Base-by-base conservation (phyloP, 1,284 basidiomycete species). In the Cryptococcus wingfieldii region DNA sequence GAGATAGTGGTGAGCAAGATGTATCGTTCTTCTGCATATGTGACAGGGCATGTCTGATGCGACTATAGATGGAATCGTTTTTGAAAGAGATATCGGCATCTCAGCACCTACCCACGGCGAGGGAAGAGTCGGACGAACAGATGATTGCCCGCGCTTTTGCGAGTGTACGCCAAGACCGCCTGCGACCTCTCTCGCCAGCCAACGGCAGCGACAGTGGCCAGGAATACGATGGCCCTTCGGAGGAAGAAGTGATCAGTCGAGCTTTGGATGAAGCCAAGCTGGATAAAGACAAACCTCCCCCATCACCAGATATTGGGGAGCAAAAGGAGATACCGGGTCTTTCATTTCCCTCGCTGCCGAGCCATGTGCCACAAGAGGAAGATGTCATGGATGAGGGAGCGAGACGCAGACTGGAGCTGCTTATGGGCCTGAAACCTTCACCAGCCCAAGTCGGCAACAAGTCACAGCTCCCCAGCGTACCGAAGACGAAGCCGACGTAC, bases 241-340 rank as follows among this genome's bases (percentile, higher is more conserved):
- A 69, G 47, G 63, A 67, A 38, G 62, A 68, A 50, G 69, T 72
- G 47, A 23, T 72, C 4, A 56, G 51, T 46, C 53, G 61, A 7
- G 70, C 70, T 19, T 49, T 70, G n/a, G 68, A 54, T 9, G 67
- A 69, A 53, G 70, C 70, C 16, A 43, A 51, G 13, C 45, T 68
- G 13, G 65, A 66, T 16, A 28, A 47, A 25, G 19, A 14, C 13
- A 50, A 16, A 13, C 2, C 31, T 18, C 52, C 38, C n/a, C 48
- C 59, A 4, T 43, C 44, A 18, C 23, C 50, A 44, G 50, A 37
- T 23, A 23, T 28, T 19, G 47, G 41, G 13, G 49, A 44, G 12
- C 9, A 31, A 28, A 54, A 44, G 8, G 53, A 48, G 12, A 39
- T 52, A 13, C 47, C 31, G 16, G 34, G n/a, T 12, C 45, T 61